phyloP scores from a whole-genome alignment of 108 stramenopile genomes.

The Skeletonema tropicum region DNA sequence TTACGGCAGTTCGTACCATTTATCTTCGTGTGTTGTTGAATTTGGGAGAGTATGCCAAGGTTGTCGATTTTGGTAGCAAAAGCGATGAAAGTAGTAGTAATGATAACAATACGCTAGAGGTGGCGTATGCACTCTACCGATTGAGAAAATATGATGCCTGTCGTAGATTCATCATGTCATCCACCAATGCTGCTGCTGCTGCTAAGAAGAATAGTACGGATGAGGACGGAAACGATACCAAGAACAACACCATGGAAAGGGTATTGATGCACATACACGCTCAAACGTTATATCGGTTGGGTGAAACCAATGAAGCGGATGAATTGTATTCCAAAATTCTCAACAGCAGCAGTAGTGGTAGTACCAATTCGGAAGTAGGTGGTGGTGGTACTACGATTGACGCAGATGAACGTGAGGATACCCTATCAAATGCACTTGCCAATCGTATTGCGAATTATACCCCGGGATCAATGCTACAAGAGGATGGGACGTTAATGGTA shows the following conservation, averaged over 20 bases:
- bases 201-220: background rate
- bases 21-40: conserved; percentile 41
- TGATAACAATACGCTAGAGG: conserved; percentile 18
- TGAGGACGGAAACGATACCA: background rate
- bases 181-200: background rate
- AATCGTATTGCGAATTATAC: conserved; percentile 51
- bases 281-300: conserved; percentile 49
- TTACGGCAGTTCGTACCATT: conserved; percentile 15
- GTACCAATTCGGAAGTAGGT: background rate
- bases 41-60: conserved; percentile 23
- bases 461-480: conserved; percentile 23
- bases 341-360: too few species aligned
- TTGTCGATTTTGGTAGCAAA: conserved; percentile 21
- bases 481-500: background rate
- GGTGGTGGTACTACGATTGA: conserved; percentile 19
- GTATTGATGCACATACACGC: conserved; percentile 48
- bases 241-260: background rate
- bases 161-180: conserved; percentile 27
- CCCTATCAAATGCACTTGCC: conserved; percentile 48
- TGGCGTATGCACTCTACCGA: conserved; percentile 44
- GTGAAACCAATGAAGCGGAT: conserved; percentile 30
- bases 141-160: conserved; percentile 44
- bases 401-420: conserved; percentile 48
- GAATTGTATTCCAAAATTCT: conserved; percentile 21
- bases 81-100: too few species aligned